phyloP scores from a whole-genome alignment of 805 yeast species.

The Starmerella gropengiesseri region DNA sequence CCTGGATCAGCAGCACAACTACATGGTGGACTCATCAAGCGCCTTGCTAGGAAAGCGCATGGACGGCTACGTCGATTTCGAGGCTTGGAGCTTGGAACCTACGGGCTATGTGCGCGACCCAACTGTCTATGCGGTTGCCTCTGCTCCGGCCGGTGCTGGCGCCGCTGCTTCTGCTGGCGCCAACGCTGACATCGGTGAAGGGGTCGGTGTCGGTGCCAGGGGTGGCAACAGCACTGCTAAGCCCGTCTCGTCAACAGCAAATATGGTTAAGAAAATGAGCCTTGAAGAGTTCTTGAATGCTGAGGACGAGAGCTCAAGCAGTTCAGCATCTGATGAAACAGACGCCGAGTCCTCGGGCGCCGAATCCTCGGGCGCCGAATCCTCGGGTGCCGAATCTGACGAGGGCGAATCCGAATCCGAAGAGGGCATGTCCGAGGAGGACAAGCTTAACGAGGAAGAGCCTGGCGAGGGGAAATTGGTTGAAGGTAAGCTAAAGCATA shows the following conservation, averaged over 20 bases:
- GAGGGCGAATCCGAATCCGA: too few species aligned
- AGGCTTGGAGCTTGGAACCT: constrained; percentile 35
- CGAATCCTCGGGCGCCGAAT: too few species aligned
- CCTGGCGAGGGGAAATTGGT: too few species aligned
- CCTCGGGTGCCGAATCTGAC: too few species aligned
- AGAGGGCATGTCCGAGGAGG: too few species aligned
- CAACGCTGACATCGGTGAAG: too few species aligned
- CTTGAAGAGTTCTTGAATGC: constrained; percentile 72
- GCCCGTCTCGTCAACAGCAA: not conserved
- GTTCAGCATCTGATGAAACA: too few species aligned
- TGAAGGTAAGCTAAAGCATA: too few species aligned
- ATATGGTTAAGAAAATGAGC: constrained; percentile 39
- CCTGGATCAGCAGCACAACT: constrained; percentile 7
- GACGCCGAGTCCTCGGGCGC: too few species aligned
- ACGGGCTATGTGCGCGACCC: constrained; percentile 5
- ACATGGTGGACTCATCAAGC: constrained; percentile 28
- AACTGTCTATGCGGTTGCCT: not conserved
- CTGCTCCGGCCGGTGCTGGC: not conserved
- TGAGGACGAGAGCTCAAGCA: constrained; percentile 26
- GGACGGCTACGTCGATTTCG: constrained; percentile 29
- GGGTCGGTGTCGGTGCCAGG: too few species aligned
- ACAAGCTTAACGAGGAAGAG: too few species aligned
- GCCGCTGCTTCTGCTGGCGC: not conserved
- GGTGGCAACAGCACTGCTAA: too few species aligned
- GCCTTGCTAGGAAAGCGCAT: constrained; percentile 27